Evolutionary conservation across 164 flowering plant species (phyloP), one percentile per base, ranked within the genome.

Genomic region (Akebia trifoliata): DNA sequence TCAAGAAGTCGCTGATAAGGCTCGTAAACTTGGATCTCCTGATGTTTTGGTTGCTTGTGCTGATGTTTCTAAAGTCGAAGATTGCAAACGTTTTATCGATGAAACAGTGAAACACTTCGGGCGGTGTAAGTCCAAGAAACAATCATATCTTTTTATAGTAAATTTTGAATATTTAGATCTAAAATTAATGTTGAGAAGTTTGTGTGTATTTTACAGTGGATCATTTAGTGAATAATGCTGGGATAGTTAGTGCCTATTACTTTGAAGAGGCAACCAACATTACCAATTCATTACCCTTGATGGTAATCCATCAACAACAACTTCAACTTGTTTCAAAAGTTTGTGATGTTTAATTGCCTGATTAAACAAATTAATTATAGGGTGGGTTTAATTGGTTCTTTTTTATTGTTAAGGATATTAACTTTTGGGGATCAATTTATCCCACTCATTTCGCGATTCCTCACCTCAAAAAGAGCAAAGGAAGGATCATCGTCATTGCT

Each of bases 151-250:
- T 44, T 44, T 1, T 9, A n/a, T n/a, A n/a, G 17, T 20, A 2
- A 6, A 14, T 20, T 32, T 18, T n/a, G 8, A 7, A 25, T 5
- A n/a, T n/a, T n/a, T n/a, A n/a, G n/a, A n/a, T 37, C 1, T 21
- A n/a, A n/a, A n/a, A n/a, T n/a, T n/a, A n/a, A n/a, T n/a, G n/a
- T n/a, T n/a, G n/a, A n/a, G n/a, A n/a, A n/a, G n/a, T n/a, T n/a
- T n/a, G n/a, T n/a, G n/a, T 40, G 26, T n/a, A 17, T 2, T 17
- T 20, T 8, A 4, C 74, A 82, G 95, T 83, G 77, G 87, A 87
- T 73, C 89, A 84, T 71, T 63, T 84, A 50, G 90, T 87, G 40
- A 73, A 69, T 56, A 76, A 80, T 62, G 92, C 91, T 6, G 87
- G 89, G 32, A 54, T 83, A 14, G n/a, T 39, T 12, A 57, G 65